Conservation (phyloP, 768 basidiomycete genomes). For the Kondoa subrosea region DNA sequence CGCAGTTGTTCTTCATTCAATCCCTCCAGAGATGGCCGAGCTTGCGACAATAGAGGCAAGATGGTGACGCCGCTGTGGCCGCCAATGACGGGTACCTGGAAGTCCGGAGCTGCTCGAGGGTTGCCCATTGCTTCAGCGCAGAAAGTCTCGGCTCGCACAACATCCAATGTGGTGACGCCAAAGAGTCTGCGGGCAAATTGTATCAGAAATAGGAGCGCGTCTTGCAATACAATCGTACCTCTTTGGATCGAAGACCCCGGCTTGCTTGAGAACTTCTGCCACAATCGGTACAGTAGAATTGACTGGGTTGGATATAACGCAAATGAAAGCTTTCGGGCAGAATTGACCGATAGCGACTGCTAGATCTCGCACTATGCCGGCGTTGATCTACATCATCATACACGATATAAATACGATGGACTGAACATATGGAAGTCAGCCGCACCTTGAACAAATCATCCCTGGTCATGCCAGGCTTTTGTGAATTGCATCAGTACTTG, state of each 20-base stretch:
- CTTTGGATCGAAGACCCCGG: constrained; percentile 78
- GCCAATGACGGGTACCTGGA: constrained; percentile 77
- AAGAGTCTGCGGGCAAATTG: constrained; percentile 47
- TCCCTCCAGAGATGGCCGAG: constrained; percentile 58
- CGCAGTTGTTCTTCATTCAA: constrained; percentile 38
- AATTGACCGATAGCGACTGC: constrained; percentile 70
- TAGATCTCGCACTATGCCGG: constrained; percentile 84
- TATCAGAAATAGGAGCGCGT: neutral
- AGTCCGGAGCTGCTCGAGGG: constrained; percentile 43
- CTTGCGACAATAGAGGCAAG: constrained; percentile 81
- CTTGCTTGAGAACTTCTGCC: constrained; percentile 84
- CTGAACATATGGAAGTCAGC: neutral
- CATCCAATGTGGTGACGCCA: constrained; percentile 94
- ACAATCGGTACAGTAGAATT: constrained; percentile 98
- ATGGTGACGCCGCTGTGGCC: constrained; percentile 91
- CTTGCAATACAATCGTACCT: constrained; percentile 39
- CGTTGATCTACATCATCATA: constrained; percentile 60
- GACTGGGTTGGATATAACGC: constrained; percentile 98
- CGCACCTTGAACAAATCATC: constrained; percentile 88
- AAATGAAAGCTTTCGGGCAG: constrained; percentile 75
- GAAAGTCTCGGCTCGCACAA: constrained; percentile 88
- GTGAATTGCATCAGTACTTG: constrained; percentile 18
- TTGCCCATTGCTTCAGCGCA: constrained; percentile 61
- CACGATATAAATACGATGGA: neutral
- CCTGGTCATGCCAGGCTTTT: constrained; percentile 37